Evolutionary conservation across 2,329 filamentous ascomycete genomes (phyloP), one percentile per base, ranked within the genome.

Genomic region (Fusarium falciforme): DNA sequence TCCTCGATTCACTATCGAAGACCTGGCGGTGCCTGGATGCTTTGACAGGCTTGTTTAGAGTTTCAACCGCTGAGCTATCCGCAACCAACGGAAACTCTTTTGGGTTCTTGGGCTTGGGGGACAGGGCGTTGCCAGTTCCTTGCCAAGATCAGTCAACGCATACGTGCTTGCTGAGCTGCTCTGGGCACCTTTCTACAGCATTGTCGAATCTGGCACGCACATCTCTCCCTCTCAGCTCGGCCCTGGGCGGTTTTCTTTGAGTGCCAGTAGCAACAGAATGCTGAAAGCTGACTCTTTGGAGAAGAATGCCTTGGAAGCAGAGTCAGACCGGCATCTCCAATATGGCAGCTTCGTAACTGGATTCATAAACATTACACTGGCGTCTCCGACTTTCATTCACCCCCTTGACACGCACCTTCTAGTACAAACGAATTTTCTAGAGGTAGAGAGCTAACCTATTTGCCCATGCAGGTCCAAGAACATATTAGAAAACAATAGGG

Each of bases 391-490:
- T 52, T 52, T n/a, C 27, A 54, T 31, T 12, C 27, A n/a, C 11
- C 27, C 27, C 25, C 25, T 52, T 29, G 22, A n/a, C 47, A 31
- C 27, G 6, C 47, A 52, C 47, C 29, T 52, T 52, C 25, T 29
- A n/a, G 27, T 20, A 8, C 6, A 54, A 54, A 31, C 31, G 3
- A n/a, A 11, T 12, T 20, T 14, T 29, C 12, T 8, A n/a, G 17
- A 54, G 17, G 17, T 27, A 14, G 47, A 54, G 61, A 72, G 58
- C 71, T 74, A 57, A 74, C 36, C 14, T 16, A 14, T 40, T 40
- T 33, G 22, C 38, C 60, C 22, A 66, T 17, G 27, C 60, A 74
- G 71, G 52, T 29, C 38, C 44, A n/a, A 63, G 16, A 62, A 57
- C 29, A 7, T 40, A 12, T 35, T 20, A 25, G 40, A 31, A 61